Conservation (phyloP, 371 early-diverging fungal species). For the Apophysomyces ossiformis region DNA sequence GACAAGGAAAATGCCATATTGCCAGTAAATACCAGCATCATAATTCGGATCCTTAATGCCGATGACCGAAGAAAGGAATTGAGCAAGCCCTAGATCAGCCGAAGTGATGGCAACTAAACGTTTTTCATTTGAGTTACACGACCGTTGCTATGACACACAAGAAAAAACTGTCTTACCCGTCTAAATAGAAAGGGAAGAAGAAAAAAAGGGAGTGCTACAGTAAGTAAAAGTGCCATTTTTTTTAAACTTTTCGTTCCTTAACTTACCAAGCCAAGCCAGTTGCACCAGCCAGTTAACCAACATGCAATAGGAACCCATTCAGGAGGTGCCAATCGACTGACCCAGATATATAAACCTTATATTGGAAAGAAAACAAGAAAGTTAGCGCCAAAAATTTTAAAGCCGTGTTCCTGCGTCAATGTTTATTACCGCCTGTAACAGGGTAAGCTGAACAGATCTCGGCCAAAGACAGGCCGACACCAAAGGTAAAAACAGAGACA, state of each 20-base stretch:
- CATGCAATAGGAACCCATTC: conserved; percentile 58
- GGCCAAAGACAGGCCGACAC: conserved; percentile 67
- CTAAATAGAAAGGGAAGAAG: neutral
- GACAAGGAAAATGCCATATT: conserved; percentile 46
- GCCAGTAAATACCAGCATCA: conserved; percentile 44
- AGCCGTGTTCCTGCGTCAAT: conserved; percentile 16
- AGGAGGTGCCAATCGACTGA: conserved; percentile 54
- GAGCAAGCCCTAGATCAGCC: conserved; percentile 57
- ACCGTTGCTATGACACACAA: no score
- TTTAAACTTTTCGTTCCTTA: no score
- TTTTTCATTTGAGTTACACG: no score
- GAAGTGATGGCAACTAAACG: conserved; percentile 48
- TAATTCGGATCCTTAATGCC: conserved; percentile 39
- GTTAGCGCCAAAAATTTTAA: neutral
- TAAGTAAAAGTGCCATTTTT: no score
- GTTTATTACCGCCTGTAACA: conserved; percentile 60
- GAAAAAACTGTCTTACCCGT: no score
- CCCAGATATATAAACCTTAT: conserved; percentile 52
- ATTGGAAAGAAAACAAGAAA: neutral
- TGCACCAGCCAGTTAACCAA: conserved; percentile 58
- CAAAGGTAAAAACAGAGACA: conserved; percentile 62
- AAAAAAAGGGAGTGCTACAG: conserved; percentile 3
- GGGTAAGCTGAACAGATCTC: conserved; percentile 77
- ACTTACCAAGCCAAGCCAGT: conserved; percentile 57
- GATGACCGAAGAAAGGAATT: conserved; percentile 53